phyloP scores from a whole-genome alignment of 176 grass and related monocot species.

The Luzula sylvatica region DNA sequence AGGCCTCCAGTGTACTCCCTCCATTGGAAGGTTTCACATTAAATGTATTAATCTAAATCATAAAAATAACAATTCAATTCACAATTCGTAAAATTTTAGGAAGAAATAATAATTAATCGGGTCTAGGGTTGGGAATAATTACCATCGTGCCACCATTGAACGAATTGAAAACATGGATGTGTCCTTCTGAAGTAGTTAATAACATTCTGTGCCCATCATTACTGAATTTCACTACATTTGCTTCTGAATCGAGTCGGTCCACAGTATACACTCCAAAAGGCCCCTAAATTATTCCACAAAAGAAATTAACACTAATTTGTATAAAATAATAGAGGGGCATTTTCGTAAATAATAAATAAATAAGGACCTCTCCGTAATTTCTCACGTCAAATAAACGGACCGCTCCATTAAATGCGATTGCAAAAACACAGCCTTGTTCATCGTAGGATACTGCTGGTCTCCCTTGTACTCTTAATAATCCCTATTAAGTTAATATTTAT shows the following conservation, averaged over 20 bases:
- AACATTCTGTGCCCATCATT: slow-evolving; percentile 75
- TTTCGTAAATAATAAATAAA: not conserved
- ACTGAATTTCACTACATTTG: slow-evolving; percentile 90
- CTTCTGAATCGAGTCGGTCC: slow-evolving; percentile 57
- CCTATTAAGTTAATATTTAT: slow-evolving; percentile 35
- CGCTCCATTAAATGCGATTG: slow-evolving; percentile 57
- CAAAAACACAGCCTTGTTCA: slow-evolving; percentile 90
- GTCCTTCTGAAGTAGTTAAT: slow-evolving; percentile 76
- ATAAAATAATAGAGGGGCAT: not conserved
- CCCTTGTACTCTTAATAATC: slow-evolving; percentile 77
- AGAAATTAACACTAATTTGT: not conserved
- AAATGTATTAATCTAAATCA: slow-evolving; percentile 51
- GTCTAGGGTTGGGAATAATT: slow-evolving; percentile 20
- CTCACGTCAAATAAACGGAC: slow-evolving; percentile 81
- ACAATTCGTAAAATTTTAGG: not conserved
- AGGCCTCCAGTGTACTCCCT: slow-evolving; percentile 67
- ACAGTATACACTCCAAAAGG: slow-evolving; percentile 76
- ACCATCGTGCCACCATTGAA: slow-evolving; percentile 75
- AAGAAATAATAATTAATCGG: slow-evolving; percentile 6
- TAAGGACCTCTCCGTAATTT: slow-evolving; percentile 71
- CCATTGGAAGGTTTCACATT: slow-evolving; percentile 79
- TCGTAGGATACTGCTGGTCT: slow-evolving; percentile 91
- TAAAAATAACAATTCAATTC: not conserved
- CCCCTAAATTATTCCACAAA: too few species aligned
- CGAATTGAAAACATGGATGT: slow-evolving; percentile 87